Evolutionary conservation across 2,329 filamentous ascomycete species (phyloP).

Genomic region (Aspergillus melleus): DNA sequence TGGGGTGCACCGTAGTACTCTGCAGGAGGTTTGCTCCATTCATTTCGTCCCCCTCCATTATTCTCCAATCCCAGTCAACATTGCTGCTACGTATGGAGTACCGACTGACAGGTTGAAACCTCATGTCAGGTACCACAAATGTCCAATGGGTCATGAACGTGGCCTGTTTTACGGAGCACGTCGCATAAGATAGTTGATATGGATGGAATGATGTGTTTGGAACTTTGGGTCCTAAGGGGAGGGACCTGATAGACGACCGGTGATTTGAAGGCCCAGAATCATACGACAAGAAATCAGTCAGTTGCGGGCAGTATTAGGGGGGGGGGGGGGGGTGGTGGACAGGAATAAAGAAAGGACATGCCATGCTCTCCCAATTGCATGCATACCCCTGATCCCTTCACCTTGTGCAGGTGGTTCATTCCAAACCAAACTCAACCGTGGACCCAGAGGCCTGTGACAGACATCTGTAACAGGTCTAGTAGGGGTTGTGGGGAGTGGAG

Average conservation of each 20-base stretch:
- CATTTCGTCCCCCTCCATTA: background rate
- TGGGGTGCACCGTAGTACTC: background rate
- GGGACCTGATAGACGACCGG: background rate
- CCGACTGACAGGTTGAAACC: background rate
- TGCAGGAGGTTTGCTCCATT: background rate
- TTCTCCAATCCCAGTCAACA: background rate
- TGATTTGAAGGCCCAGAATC: background rate
- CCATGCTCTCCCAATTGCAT: background rate
- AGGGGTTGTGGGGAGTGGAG: constrained; percentile 8
- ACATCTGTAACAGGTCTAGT: constrained; percentile 12
- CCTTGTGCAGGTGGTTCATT: constrained; percentile 12
- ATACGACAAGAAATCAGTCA: background rate
- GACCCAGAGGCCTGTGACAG: constrained; percentile 19
- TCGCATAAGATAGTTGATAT: background rate
- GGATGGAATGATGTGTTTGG: background rate
- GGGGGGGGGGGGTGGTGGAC: no score
- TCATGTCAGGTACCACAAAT: background rate
- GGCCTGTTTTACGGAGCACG: background rate
- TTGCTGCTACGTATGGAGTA: background rate
- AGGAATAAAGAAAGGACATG: background rate
- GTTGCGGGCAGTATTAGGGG: no score
- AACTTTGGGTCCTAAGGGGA: background rate
- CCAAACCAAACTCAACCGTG: constrained; percentile 15
- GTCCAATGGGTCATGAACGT: background rate
- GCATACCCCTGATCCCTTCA: constrained; percentile 12